Percentiles rank a stretch among this genome's conserved stretches.
phyloP scores from a whole-genome alignment of 257 asterid species.

The Lycium ferocissimum region DNA sequence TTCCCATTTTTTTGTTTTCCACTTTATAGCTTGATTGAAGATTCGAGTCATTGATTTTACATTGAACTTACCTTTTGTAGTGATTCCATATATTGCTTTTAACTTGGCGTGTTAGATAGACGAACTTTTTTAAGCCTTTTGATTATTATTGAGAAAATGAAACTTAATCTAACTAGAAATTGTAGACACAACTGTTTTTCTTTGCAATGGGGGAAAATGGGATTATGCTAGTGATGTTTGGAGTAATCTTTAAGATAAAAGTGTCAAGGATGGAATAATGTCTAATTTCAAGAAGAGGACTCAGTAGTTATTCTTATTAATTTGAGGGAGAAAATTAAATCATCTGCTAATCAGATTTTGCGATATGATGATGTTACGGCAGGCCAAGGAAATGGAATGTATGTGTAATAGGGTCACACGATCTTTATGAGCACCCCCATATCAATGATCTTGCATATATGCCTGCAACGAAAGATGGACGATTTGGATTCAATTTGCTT shows the following conservation, averaged over 20 bases:
- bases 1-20: not conserved
- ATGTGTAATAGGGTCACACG: conserved; percentile 92
- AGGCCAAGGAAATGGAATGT: conserved; percentile 99
- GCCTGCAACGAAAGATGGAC: conserved; percentile 84
- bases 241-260: too few relatives aligned
- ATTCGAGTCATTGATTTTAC: not conserved
- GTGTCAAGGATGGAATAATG: too few relatives aligned
- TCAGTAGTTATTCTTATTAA: not conserved
- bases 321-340: not conserved
- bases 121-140: not conserved
- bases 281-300: not conserved
- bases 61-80: not conserved
- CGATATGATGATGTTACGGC: conserved; percentile 31
- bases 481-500: conserved; percentile 83
- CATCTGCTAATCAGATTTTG: not conserved
- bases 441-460: conserved; percentile 96
- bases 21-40: not conserved
- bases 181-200: too few relatives aligned
- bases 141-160: too few relatives aligned
- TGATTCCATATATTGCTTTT: not conserved
- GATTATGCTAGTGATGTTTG: too few relatives aligned
- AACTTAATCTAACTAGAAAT: too few relatives aligned
- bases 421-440: conserved; percentile 97
- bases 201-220: too few relatives aligned
- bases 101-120: not conserved